phyloP scores from a whole-genome alignment of 306 rosid genomes.

The Dalbergia oliveri region DNA sequence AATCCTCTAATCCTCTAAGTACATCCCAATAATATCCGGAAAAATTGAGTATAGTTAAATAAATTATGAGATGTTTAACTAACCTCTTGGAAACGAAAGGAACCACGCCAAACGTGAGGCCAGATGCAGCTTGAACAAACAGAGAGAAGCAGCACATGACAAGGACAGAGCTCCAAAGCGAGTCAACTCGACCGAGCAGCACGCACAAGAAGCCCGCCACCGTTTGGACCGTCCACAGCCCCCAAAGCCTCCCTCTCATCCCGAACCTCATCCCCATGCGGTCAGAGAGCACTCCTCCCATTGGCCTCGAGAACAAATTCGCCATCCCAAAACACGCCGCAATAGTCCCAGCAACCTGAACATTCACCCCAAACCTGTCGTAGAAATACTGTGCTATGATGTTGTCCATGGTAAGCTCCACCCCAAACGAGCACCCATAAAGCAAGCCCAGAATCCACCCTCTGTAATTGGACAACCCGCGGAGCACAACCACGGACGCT shows the following conservation, averaged over 20 bases:
- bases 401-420: constrained; percentile 67
- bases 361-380: constrained; percentile 59
- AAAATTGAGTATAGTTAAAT: no score
- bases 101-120: constrained; percentile 67
- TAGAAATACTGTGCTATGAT: constrained; percentile 65
- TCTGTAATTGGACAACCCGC: constrained; percentile 62
- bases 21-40: no score
- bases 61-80: neutral
- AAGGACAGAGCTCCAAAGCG: constrained; percentile 58
- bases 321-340: constrained; percentile 74
- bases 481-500: neutral
- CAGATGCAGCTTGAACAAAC: constrained; percentile 66
- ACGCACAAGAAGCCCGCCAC: constrained; percentile 60
- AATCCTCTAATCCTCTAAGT: no score
- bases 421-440: constrained; percentile 59
- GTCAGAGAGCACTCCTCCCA: constrained; percentile 65
- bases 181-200: constrained; percentile 56
- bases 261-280: constrained; percentile 61
- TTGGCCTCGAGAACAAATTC: constrained; percentile 62
- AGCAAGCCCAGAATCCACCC: constrained; percentile 63
- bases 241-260: constrained; percentile 71
- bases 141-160: constrained; percentile 63
- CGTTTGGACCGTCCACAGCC: constrained; percentile 59
- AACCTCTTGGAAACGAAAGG: constrained; percentile 71
- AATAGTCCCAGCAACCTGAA: constrained; percentile 56